Percentiles rank a stretch among this genome's conserved stretches.
Conservation (phyloP, 208 protist genomes). For the Jaenimonas drosophilae region DNA sequence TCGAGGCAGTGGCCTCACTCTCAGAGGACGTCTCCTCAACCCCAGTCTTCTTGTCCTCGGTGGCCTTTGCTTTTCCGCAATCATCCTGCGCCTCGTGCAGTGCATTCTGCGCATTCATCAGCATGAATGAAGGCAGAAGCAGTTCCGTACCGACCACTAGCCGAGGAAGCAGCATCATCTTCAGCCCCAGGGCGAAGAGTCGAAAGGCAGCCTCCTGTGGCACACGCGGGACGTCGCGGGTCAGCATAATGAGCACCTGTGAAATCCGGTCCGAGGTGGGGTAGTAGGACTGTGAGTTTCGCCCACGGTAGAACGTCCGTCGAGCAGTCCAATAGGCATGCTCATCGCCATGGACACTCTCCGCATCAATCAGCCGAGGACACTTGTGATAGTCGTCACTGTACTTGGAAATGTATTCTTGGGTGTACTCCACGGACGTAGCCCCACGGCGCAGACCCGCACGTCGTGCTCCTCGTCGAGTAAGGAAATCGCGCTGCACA, state of each 20-base stretch:
- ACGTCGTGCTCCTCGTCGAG: constrained; percentile 47
- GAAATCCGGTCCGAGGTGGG: constrained; percentile 74
- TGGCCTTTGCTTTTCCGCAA: constrained; percentile 1
- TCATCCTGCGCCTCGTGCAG: constrained; percentile 24
- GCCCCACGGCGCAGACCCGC: constrained; percentile 20
- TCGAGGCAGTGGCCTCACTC: not conserved
- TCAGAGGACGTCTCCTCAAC: not conserved
- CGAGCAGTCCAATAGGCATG: constrained; percentile 63
- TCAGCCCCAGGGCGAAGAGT: constrained; percentile 60
- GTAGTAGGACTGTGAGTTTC: constrained; percentile 23
- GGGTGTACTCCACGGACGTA: constrained; percentile 55
- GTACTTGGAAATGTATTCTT: constrained; percentile 27
- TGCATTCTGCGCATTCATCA: constrained; percentile 42
- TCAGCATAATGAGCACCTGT: constrained; percentile 70
- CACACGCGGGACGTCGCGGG: constrained; percentile 50
- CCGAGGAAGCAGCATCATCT: constrained; percentile 60
- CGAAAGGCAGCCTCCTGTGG: constrained; percentile 80
- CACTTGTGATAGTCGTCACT: constrained; percentile 17
- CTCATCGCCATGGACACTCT: constrained; percentile 73
- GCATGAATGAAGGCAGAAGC: constrained; percentile 55
- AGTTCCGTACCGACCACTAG: constrained; percentile 33
- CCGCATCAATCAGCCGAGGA: constrained; percentile 70
- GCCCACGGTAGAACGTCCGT: constrained; percentile 49
- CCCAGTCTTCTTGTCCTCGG: not conserved
- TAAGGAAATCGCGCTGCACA: constrained; percentile 56